A percentile compares a stretch with the other conserved stretches of the same genome.
phyloP scores from a whole-genome alignment of 2,329 filamentous ascomycete species.

The Mycosphaerella sp. region DNA sequence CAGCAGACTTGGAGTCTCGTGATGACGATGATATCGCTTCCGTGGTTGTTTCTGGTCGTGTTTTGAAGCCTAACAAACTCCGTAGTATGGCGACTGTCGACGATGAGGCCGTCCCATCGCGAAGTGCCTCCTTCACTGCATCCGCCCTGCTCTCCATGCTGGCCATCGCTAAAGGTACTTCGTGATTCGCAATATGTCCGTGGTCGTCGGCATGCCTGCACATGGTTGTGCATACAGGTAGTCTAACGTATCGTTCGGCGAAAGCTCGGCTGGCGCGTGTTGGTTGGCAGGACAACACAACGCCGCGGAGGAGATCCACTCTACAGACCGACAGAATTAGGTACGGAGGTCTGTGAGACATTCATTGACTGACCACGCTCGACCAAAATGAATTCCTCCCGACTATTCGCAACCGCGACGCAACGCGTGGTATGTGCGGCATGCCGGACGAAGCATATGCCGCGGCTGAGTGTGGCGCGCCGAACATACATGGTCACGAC shows the following conservation, averaged over 20 bases:
- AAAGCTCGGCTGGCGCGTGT: background rate
- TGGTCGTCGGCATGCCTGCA: background rate
- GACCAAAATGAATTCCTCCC: constrained; percentile 12
- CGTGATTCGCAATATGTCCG: background rate
- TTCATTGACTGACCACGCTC: background rate
- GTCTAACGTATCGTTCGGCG: background rate
- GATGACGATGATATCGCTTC: constrained; percentile 6
- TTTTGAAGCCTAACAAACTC: constrained; percentile 20
- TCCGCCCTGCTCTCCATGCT: constrained; percentile 14
- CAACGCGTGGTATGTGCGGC: constrained; percentile 1
- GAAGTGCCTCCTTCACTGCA: constrained; percentile 21
- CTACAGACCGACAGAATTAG: background rate
- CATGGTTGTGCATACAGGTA: background rate
- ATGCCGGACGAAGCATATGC: background rate
- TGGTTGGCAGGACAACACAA: background rate
- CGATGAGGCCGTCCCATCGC: constrained; percentile 18
- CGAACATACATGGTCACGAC: constrained; percentile 11
- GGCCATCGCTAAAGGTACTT: constrained; percentile 11
- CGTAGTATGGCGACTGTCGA: constrained; percentile 27
- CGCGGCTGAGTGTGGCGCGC: background rate
- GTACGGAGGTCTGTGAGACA: too few species aligned
- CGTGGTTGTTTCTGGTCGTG: constrained; percentile 12
- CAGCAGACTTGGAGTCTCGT: background rate
- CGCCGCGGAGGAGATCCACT: constrained; percentile 1
- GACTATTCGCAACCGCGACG: constrained; percentile 2